phyloP scores from a whole-genome alignment of 768 basidiomycete species.

The Tulasnella calospora region DNA sequence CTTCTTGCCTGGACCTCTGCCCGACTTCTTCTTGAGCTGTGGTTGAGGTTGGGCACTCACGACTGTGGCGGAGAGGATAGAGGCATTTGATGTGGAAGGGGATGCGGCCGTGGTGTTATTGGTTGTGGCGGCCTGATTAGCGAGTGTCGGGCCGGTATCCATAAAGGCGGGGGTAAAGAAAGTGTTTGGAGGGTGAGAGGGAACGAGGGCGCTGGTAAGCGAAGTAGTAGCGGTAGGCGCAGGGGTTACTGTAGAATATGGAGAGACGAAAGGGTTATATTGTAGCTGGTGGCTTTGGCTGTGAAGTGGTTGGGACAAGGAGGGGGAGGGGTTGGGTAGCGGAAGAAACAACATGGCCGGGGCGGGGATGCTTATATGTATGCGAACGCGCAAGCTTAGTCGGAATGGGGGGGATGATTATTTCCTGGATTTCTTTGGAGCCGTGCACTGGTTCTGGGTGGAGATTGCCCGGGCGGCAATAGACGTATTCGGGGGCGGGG shows the following conservation, averaged over 20 bases:
- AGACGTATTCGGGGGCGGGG: constrained; percentile 5
- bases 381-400: not conserved
- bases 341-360: not conserved
- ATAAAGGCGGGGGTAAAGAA: constrained; percentile 11
- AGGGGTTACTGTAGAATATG: not conserved
- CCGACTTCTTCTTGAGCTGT: constrained; percentile 25
- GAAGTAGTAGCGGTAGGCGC: not conserved
- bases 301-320: constrained; percentile 6
- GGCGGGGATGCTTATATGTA: not conserved
- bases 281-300: not conserved
- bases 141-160: not conserved
- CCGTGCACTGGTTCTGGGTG: constrained; percentile 15
- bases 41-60: not conserved
- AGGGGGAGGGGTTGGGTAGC: constrained; percentile 9
- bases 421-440: constrained; percentile 2
- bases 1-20: constrained; percentile 30
- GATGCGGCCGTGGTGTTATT: not conserved
- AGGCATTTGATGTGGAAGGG: constrained; percentile 9
- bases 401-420: not conserved
- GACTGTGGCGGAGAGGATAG: constrained; percentile 3
- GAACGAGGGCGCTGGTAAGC: constrained; percentile 2
- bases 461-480: constrained; percentile 11
- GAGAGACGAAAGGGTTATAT: not conserved
- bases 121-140: not conserved
- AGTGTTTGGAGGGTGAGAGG: constrained; percentile 2